Evolutionary conservation across 116 monocot species (phyloP).

Genomic region (Phalaenopsis hybrid): DNA sequence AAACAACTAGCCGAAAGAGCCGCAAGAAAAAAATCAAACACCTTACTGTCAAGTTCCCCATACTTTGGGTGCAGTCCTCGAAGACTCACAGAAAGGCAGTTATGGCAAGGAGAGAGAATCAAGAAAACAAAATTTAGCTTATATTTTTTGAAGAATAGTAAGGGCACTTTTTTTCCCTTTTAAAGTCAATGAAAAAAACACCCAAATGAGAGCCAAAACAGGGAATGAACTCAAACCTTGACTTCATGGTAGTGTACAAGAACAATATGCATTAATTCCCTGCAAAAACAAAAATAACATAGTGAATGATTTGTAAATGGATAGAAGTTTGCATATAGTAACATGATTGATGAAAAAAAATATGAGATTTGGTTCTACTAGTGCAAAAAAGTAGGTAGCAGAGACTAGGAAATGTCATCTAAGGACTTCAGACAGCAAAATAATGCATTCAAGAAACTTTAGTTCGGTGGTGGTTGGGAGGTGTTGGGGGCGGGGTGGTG

Average conservation of each 20-base stretch:
- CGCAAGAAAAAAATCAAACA: not conserved
- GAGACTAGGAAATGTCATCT: not conserved
- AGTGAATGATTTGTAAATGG: not conserved
- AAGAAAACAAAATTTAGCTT: not conserved
- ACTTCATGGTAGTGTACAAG: constrained; percentile 47
- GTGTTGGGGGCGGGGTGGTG: no score
- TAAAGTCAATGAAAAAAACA: not conserved
- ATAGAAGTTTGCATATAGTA: not conserved
- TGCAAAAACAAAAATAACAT: constrained; percentile 10
- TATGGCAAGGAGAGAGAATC: not conserved
- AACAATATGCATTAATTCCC: constrained; percentile 47
- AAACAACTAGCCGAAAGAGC: not conserved
- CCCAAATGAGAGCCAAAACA: not conserved
- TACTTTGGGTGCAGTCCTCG: not conserved
- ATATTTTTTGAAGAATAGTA: not conserved
- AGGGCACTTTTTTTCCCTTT: not conserved
- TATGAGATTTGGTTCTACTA: not conserved
- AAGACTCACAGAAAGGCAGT: not conserved
- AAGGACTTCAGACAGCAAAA: not conserved
- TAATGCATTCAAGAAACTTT: not conserved
- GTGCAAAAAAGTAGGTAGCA: not conserved
- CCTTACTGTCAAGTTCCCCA: not conserved
- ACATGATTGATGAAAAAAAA: not conserved
- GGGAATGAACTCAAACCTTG: constrained; percentile 14
- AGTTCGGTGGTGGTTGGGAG: not conserved